Base-by-base conservation (phyloP, 192 early-diverging fungal species). In the Coemansia erecta region DNA sequence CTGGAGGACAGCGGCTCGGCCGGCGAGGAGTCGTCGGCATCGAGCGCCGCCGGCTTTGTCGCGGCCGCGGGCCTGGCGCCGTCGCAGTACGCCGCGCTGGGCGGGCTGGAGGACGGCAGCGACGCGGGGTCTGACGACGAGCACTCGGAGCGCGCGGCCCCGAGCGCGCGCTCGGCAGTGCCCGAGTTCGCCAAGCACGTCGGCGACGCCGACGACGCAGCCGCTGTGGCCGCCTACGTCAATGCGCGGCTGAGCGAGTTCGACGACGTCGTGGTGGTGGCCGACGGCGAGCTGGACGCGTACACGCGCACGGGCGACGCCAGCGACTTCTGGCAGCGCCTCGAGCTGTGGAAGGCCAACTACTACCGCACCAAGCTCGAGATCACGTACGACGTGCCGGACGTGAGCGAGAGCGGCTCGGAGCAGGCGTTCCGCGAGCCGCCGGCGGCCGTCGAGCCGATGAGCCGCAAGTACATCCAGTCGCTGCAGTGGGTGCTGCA, bases 401-500 rank as follows among this genome's bases (percentile, higher is more conserved):
- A 66, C 31, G 22, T 69, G 21, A 28, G 48, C 44, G 49, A 62
- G 11, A 33, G 15, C 19, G 28, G 23, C 14, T 31, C 64, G 18
- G 73, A 56, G 0, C 74, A 77, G 56, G 13, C 12, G 18, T 80
- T 80, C 56, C 72, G 68, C 8, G 2, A 28, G 2, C 72, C 77
- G 17, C 63, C 72, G 6, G 24, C 58, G 4, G 22, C 61, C 4
- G 81, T 91, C 43, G 83, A 85, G 35, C 57, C 60, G 1, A 69
- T 91, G 65, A 85, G 92, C 31, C 81, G 83, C 57, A 78, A 83
- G 11, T 99, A 99, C 61, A 85, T 97, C 4, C 89, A 89, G 68
- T 92, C 94, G n/a, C 71, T 99, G 24, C 95, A 97, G 71, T 99
- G 97, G 97, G 95, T 98, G 4, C 77, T 99, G 13, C 85, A 85